Conservation (phyloP, 768 basidiomycete species). For the Basidioascus undulatus region DNA sequence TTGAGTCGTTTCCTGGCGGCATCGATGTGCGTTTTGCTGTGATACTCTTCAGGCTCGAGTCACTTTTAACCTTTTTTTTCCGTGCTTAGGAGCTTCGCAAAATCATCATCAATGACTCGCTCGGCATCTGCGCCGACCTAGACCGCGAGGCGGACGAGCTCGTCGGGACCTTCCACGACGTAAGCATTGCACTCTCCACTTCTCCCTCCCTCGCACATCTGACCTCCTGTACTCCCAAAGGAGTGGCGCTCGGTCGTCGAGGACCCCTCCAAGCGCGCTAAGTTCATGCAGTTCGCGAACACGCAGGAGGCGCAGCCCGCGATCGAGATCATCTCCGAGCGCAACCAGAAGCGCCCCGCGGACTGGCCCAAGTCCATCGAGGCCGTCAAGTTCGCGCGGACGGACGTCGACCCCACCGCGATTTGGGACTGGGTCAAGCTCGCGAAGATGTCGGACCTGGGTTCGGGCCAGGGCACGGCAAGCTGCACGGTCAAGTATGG, state of each 20-base stretch:
- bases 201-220: no score
- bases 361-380: constrained; percentile 40
- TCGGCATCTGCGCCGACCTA: constrained; percentile 45
- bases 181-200: constrained; percentile 27
- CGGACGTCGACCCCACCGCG: constrained; percentile 23
- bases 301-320: constrained; percentile 23
- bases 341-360: constrained; percentile 38
- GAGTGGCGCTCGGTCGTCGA: constrained; percentile 35
- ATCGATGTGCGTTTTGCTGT: constrained; percentile 25
- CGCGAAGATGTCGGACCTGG: constrained; percentile 27
- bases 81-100: constrained; percentile 30
- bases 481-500: constrained; percentile 35
- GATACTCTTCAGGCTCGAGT: background rate
- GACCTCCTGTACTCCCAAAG: no score
- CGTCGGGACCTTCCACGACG: constrained; percentile 39
- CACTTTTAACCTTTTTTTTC: background rate
- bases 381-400: constrained; percentile 23
- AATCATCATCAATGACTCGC: constrained; percentile 41
- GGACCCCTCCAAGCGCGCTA: constrained; percentile 23
- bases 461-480: constrained; percentile 12
- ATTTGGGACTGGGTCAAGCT: constrained; percentile 36
- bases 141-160: constrained; percentile 42
- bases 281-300: no score
- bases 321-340: constrained; percentile 32
- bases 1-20: constrained; percentile 44